A percentile compares a stretch with the other conserved stretches of the same genome.
Conservation (phyloP, 2,329 filamentous ascomycete species). For the Colletotrichum spinosum region DNA sequence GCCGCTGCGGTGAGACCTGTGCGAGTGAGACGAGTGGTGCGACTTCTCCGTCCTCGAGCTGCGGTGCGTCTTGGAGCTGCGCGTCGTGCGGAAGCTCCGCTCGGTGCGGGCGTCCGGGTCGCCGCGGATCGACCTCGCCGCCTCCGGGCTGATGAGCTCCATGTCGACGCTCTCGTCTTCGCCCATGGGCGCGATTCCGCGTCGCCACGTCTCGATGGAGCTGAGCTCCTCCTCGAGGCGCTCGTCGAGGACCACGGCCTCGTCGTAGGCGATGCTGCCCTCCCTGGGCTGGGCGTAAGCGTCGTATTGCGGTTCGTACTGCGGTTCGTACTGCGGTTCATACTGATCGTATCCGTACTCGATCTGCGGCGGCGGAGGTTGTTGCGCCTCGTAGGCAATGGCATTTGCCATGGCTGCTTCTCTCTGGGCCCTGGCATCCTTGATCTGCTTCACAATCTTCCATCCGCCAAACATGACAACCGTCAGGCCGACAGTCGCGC, state of each 20-base stretch:
- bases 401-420: conserved; percentile 39
- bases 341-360: conserved; percentile 30
- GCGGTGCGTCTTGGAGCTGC: conserved; percentile 41
- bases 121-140: conserved; percentile 60
- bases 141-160: conserved; percentile 69
- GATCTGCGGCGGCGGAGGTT: conserved; percentile 27
- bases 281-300: conserved; percentile 33
- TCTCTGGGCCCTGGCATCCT: conserved; percentile 51
- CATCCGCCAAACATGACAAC: conserved; percentile 96
- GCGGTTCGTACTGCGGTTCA: conserved; percentile 15
- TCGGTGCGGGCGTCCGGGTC: conserved; percentile 54
- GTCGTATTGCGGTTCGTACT: conserved; percentile 24
- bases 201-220: conserved; percentile 68
- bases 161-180: conserved; percentile 62
- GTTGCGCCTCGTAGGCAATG: conserved; percentile 45
- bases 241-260: conserved; percentile 61
- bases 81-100: conserved; percentile 48
- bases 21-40: conserved; percentile 44
- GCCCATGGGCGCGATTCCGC: conserved; percentile 63
- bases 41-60: conserved; percentile 45
- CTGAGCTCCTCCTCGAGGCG: conserved; percentile 64
- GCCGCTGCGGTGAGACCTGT: conserved; percentile 43
- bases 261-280: conserved; percentile 56
- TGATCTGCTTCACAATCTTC: conserved; percentile 94
- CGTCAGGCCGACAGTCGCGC: conserved; percentile 91